A percentile compares a stretch with the other conserved stretches of the same genome.
These are phyloP conservation scores for Monosporascus sp. DNA, from an alignment of 2,329 filamentous ascomycete genomes.

Conservation along the genomic window DNA sequence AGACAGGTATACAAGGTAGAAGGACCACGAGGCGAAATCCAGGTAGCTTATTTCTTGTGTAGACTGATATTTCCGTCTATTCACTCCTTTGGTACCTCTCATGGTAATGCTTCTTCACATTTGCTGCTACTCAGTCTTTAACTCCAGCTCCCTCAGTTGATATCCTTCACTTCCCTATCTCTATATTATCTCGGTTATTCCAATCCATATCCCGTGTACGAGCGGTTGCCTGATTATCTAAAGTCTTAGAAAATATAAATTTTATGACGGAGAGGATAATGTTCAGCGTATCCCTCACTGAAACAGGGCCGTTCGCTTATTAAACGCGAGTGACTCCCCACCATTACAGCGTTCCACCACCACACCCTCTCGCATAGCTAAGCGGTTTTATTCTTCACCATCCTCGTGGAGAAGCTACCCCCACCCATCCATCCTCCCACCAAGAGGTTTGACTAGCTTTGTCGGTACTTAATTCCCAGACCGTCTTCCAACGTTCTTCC, in stretches of 20 bases:
- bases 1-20: conserved; percentile 14
- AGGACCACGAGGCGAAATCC: conserved; percentile 1
- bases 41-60: conserved; percentile 2
- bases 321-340: background rate
- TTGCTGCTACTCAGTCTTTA: background rate
- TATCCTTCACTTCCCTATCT: background rate
- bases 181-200: background rate
- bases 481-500: background rate
- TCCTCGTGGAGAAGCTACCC: background rate
- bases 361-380: background rate
- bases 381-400: background rate
- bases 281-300: background rate
- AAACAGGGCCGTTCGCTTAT: background rate
- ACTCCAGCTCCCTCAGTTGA: no score
- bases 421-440: background rate
- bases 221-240: no score
- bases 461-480: background rate
- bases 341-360: background rate
- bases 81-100: background rate
- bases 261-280: background rate
- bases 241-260: background rate
- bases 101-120: background rate
- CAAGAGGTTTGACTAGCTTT: background rate
- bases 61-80: conserved; percentile 1
- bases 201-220: background rate